phyloP scores from a whole-genome alignment of 2,329 filamentous ascomycete species.

The Hortaea werneckii region DNA sequence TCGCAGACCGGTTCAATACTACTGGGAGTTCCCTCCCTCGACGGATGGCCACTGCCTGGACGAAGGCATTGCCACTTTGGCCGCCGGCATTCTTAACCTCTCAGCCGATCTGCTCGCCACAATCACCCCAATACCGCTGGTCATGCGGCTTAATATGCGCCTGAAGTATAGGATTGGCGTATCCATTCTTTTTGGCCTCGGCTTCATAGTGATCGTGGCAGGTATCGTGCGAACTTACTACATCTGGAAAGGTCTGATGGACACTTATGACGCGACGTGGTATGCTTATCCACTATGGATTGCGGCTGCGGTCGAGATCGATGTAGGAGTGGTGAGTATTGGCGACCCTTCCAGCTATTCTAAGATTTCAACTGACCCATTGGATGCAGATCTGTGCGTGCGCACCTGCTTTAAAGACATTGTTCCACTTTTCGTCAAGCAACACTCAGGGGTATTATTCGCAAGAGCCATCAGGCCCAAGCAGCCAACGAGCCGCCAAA shows the following conservation, averaged over 20 bases:
- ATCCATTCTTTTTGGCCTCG: slow-evolving; percentile 30
- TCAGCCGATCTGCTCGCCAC: slow-evolving; percentile 34
- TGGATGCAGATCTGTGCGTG: slow-evolving; percentile 1
- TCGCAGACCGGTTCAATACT: slow-evolving; percentile 28
- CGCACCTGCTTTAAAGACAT: slow-evolving; percentile 2
- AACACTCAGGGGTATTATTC: background rate
- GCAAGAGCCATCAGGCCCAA: background rate
- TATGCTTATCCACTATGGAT: slow-evolving; percentile 38
- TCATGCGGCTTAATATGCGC: slow-evolving; percentile 34
- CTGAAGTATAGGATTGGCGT: slow-evolving; percentile 30
- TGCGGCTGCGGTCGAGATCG: slow-evolving; percentile 36
- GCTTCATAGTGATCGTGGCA: slow-evolving; percentile 33
- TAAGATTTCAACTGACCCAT: too few relatives aligned
- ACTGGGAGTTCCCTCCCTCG: slow-evolving; percentile 31
- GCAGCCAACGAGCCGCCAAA: background rate
- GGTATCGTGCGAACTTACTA: slow-evolving; percentile 35
- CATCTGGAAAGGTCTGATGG: slow-evolving; percentile 22
- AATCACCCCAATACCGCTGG: slow-evolving; percentile 34
- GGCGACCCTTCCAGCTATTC: too few relatives aligned
- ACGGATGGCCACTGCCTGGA: slow-evolving; percentile 28
- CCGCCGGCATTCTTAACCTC: slow-evolving; percentile 34
- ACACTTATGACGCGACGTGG: slow-evolving; percentile 36
- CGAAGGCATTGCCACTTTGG: slow-evolving; percentile 31
- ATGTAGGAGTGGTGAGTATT: slow-evolving; percentile 11
- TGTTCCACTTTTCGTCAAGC: background rate